A percentile compares a stretch with the other conserved stretches of the same genome.
phyloP scores from a whole-genome alignment of 2,329 filamentous ascomycete species.

The Fusarium clavum region DNA sequence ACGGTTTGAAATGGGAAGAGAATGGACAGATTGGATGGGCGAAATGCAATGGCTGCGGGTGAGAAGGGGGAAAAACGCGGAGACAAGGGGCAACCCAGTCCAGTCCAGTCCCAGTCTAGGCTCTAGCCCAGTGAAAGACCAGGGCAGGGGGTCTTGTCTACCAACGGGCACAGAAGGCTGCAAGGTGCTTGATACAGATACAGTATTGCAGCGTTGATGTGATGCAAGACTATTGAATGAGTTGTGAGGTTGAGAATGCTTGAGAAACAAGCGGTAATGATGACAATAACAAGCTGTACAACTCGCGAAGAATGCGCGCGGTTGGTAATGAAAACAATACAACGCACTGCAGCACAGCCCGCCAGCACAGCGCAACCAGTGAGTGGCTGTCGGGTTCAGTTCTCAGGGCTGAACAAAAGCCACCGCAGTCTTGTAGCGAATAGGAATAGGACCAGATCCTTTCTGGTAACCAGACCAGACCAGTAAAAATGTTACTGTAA shows the following conservation, averaged over 20 bases:
- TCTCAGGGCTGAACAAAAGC: constrained; percentile 16
- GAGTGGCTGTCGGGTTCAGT: constrained; percentile 23
- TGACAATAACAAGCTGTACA: constrained; percentile 3
- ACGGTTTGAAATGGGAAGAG: constrained; percentile 38
- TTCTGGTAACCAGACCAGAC: constrained; percentile 30
- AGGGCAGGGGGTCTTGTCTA: constrained; percentile 10
- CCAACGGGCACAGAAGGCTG: constrained; percentile 11
- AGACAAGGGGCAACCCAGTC: constrained; percentile 39
- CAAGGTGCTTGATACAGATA: constrained; percentile 4
- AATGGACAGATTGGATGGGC: constrained; percentile 34
- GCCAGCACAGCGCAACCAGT: constrained; percentile 17
- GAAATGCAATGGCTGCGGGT: constrained; percentile 38
- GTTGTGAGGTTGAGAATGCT: not conserved
- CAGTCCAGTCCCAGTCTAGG: constrained; percentile 20
- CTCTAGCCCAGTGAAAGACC: constrained; percentile 23
- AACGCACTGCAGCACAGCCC: constrained; percentile 11
- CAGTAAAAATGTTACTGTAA: constrained; percentile 22
- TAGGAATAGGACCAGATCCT: constrained; percentile 1
- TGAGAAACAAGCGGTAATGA: not conserved
- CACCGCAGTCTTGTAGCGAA: constrained; percentile 18
- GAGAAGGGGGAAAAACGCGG: constrained; percentile 38
- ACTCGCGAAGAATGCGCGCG: constrained; percentile 27
- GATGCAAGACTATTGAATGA: constrained; percentile 17
- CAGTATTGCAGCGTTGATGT: constrained; percentile 7
- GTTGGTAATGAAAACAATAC: constrained; percentile 25